phyloP scores from a whole-genome alignment of 306 rosid species.

The Trifolium repens region DNA sequence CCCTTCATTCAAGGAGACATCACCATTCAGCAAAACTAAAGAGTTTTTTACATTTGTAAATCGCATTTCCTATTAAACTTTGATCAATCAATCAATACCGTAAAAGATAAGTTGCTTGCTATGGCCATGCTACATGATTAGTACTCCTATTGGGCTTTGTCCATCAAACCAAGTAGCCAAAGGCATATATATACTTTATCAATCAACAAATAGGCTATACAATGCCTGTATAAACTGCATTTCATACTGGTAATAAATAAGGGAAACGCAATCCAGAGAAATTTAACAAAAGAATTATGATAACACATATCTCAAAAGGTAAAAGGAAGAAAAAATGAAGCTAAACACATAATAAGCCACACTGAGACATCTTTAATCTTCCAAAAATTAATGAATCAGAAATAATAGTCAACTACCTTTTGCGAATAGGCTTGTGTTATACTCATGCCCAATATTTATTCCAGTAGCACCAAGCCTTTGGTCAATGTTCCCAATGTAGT shows the following conservation, averaged over 20 bases:
- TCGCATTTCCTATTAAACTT: neutral
- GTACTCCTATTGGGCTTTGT: constrained; percentile 2
- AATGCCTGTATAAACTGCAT: constrained; percentile 42
- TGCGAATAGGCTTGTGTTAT: constrained; percentile 45
- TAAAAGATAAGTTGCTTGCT: constrained; percentile 10
- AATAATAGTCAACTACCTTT: constrained; percentile 57
- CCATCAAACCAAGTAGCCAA: constrained; percentile 30
- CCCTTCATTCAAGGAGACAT: neutral
- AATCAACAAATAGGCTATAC: constrained; percentile 49
- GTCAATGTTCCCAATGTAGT: constrained; percentile 35
- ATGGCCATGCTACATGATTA: neutral
- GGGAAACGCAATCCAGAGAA: constrained; percentile 46
- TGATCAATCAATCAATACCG: neutral
- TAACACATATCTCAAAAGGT: constrained; percentile 34
- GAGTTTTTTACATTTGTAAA: neutral
- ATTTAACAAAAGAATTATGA: constrained; percentile 49
- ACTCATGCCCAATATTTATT: constrained; percentile 34
- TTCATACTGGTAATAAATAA: constrained; percentile 42
- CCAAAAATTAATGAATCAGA: constrained; percentile 55
- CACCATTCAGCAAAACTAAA: neutral
- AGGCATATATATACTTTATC: constrained; percentile 32
- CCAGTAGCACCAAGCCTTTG: constrained; percentile 39
- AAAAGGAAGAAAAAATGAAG: constrained; percentile 13
- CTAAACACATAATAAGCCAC: constrained; percentile 38
- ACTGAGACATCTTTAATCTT: constrained; percentile 40